Evolutionary conservation across 768 basidiomycete species (phyloP).

Genomic region (Gymnopilus junonius): DNA sequence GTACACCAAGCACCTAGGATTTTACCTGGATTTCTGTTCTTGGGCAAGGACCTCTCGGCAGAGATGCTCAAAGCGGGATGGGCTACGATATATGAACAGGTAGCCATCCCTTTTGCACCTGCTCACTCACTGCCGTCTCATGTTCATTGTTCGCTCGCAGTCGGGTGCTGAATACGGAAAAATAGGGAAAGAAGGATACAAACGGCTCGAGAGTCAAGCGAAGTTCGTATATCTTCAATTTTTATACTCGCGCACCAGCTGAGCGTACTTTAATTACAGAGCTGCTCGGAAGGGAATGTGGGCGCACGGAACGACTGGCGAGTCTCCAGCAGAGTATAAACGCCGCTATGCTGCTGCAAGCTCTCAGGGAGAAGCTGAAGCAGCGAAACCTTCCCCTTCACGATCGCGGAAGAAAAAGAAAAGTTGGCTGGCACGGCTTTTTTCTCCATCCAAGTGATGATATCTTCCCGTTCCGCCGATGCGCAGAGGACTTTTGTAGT

Average conservation of each 20-base stretch:
- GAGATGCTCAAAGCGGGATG: slow-evolving; percentile 85
- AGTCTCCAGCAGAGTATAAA: slow-evolving; percentile 85
- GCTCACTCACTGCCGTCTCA: background rate
- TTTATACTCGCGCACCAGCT: background rate
- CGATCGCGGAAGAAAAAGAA: background rate
- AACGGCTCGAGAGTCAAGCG: slow-evolving; percentile 65
- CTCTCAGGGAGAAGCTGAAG: slow-evolving; percentile 15
- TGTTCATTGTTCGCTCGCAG: slow-evolving; percentile 19
- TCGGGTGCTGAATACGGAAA: slow-evolving; percentile 81
- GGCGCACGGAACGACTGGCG: slow-evolving; percentile 54
- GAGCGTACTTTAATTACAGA: slow-evolving; percentile 38
- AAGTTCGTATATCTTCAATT: slow-evolving; percentile 47
- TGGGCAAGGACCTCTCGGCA: slow-evolving; percentile 55
- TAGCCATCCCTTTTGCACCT: slow-evolving; percentile 6
- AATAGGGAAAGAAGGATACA: slow-evolving; percentile 65
- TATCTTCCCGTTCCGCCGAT: background rate
- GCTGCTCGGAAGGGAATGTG: slow-evolving; percentile 75
- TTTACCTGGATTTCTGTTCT: slow-evolving; percentile 52
- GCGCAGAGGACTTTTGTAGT: background rate
- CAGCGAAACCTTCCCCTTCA: background rate
- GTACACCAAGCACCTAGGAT: slow-evolving; percentile 59
- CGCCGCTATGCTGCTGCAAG: slow-evolving; percentile 48
- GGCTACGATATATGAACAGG: slow-evolving; percentile 76
- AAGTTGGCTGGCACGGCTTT: slow-evolving; percentile 14
- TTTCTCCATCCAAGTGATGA: slow-evolving; percentile 11